Evolutionary conservation across 2,329 filamentous ascomycete genomes (phyloP).

Genomic region (Nannizziopsis arthrosporioides): DNA sequence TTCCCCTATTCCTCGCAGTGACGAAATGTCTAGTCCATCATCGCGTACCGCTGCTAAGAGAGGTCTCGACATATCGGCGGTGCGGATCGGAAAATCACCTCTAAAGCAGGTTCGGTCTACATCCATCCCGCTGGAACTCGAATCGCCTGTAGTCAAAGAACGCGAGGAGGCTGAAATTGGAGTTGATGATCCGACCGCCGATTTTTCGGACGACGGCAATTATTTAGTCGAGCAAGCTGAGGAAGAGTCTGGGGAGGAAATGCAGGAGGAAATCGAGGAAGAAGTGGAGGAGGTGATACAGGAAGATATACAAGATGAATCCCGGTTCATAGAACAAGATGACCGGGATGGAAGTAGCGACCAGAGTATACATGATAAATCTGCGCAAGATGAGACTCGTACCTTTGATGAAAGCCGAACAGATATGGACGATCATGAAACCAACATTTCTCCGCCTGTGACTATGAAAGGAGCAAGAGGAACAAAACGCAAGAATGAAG

Average conservation of each 20-base stretch:
- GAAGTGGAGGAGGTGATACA: too few species aligned
- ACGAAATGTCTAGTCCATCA: constrained; percentile 30
- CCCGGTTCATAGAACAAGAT: constrained; percentile 20
- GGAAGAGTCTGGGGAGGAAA: constrained; percentile 19
- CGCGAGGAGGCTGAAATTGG: constrained; percentile 1
- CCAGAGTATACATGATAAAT: constrained; percentile 15
- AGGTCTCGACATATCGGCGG: constrained; percentile 16
- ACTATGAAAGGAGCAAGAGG: constrained; percentile 10
- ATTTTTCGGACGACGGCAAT: constrained; percentile 30
- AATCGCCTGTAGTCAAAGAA: constrained; percentile 18
- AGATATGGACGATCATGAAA: constrained; percentile 11
- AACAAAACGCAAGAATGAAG: constrained; percentile 15
- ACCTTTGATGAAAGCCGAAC: constrained; percentile 8
- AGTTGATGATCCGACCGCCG: constrained; percentile 15
- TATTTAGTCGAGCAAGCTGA: constrained; percentile 18
- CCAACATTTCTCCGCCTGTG: constrained; percentile 13
- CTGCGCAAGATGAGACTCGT: constrained; percentile 7
- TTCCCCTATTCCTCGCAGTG: constrained; percentile 29
- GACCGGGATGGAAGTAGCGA: constrained; percentile 21
- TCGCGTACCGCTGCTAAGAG: constrained; percentile 22
- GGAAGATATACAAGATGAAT: constrained; percentile 8
- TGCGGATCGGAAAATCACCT: constrained; percentile 24
- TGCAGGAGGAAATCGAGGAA: too few species aligned
- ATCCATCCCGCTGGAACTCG: constrained; percentile 21
- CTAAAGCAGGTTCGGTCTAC: constrained; percentile 29